phyloP scores from a whole-genome alignment of 129 eudicot genomes.

The Rutidosis leptorrhynchoides region DNA sequence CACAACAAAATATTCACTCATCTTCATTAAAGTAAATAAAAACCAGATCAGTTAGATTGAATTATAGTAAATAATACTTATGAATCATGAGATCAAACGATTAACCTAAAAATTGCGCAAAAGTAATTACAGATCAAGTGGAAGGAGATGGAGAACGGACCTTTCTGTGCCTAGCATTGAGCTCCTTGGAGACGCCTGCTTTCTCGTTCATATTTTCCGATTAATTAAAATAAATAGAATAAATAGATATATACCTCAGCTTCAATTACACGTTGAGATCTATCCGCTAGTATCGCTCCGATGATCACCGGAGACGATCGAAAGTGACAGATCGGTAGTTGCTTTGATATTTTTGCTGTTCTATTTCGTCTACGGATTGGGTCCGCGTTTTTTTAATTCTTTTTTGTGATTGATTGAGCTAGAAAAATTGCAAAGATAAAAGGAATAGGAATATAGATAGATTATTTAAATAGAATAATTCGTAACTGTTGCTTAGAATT shows the following conservation, averaged over 20 bases:
- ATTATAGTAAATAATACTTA: not conserved
- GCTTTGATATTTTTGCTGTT: not conserved
- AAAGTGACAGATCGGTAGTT: not conserved
- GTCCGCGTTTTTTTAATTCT: not conserved
- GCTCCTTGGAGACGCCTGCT: constrained; percentile 73
- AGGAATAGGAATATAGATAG: too few relatives aligned
- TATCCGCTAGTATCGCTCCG: not conserved
- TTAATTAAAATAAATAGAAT: too few relatives aligned
- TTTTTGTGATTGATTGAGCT: not conserved
- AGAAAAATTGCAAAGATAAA: not conserved
- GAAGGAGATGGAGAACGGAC: constrained; percentile 21
- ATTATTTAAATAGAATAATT: too few relatives aligned
- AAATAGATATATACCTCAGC: not conserved
- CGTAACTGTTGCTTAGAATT: too few relatives aligned
- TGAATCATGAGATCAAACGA: not conserved
- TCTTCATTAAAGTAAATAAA: not conserved
- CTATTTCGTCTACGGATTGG: not conserved
- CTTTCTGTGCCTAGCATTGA: constrained; percentile 76
- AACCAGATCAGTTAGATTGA: constrained; percentile 17
- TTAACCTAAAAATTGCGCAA: constrained; percentile 6
- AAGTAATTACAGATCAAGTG: constrained; percentile 10
- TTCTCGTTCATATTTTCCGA: constrained; percentile 61
- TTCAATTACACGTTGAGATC: not conserved
- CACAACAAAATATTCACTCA: not conserved
- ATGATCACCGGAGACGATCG: not conserved